Evolutionary conservation across 2,329 filamentous ascomycete genomes (phyloP).

Genomic region (Trichoderma koningiopsis): DNA sequence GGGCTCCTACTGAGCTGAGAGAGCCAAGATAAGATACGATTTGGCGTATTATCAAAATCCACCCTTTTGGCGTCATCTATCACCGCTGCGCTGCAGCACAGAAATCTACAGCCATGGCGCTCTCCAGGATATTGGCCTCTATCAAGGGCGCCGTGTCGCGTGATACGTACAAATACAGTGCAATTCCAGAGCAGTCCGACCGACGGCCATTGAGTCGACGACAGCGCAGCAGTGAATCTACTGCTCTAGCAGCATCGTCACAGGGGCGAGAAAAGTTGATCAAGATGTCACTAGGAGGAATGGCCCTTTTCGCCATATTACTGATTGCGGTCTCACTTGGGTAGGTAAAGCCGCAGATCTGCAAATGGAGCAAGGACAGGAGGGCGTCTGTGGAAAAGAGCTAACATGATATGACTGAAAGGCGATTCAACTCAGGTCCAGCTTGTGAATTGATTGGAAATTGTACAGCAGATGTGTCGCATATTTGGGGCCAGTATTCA

Average conservation of each 20-base stretch:
- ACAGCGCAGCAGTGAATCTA: background rate
- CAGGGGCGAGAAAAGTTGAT: slow-evolving; percentile 24
- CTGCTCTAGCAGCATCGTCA: background rate
- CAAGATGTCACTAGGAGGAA: slow-evolving; percentile 28
- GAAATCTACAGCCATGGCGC: background rate
- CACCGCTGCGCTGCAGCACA: background rate
- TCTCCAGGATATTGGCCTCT: slow-evolving; percentile 28
- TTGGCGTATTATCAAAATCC: background rate
- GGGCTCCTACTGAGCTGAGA: background rate
- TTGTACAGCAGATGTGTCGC: slow-evolving; percentile 63
- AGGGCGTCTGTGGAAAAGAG: background rate
- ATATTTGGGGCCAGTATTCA: slow-evolving; percentile 84
- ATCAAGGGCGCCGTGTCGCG: slow-evolving; percentile 29
- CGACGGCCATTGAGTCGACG: background rate
- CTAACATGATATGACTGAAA: slow-evolving; percentile 5
- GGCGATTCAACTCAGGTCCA: background rate
- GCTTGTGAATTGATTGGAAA: slow-evolving; percentile 35
- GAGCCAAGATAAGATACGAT: background rate
- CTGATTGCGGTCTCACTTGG: slow-evolving; percentile 27
- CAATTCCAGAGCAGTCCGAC: slow-evolving; percentile 31
- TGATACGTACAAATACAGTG: slow-evolving; percentile 36
- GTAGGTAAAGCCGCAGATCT: slow-evolving; percentile 23
- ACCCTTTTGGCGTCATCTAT: background rate
- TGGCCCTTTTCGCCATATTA: slow-evolving; percentile 28
- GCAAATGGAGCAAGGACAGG: background rate